A percentile compares a stretch with the other conserved stretches of the same genome.
phyloP scores from a whole-genome alignment of 345 rosid genomes.

The Excoecaria agallocha region DNA sequence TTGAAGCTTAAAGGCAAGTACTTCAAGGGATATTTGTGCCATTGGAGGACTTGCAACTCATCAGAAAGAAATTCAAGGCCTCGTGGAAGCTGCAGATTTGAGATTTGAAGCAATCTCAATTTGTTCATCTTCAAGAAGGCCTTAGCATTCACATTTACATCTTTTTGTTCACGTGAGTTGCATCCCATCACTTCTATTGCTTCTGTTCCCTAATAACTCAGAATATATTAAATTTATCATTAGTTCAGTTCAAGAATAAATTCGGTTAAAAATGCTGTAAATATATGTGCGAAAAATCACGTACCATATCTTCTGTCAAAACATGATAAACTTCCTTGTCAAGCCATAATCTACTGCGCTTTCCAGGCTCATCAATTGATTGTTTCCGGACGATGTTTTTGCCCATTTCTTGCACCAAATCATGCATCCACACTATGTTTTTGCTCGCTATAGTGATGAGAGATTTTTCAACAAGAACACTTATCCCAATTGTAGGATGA shows the following conservation, averaged over 20 bases:
- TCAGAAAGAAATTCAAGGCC: constrained; percentile 6
- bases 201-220: constrained; percentile 9
- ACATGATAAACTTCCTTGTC: background rate
- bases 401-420: constrained; percentile 6
- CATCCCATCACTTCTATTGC: background rate
- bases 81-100: background rate
- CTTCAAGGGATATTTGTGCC: constrained; percentile 10
- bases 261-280: background rate
- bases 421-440: constrained; percentile 1
- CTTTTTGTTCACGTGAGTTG: background rate
- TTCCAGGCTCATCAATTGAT: constrained; percentile 4
- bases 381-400: constrained; percentile 9
- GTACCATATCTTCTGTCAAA: background rate
- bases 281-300: background rate
- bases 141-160: background rate
- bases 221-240: background rate
- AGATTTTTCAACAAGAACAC: constrained; percentile 8
- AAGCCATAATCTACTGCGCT: background rate
- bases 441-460: background rate
- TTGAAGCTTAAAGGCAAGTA: background rate
- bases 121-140: constrained; percentile 15
- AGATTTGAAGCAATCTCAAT: constrained; percentile 11
- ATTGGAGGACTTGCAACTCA: constrained; percentile 2
- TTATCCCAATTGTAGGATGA: background rate
- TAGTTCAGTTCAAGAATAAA: background rate